A percentile compares a stretch with the other conserved stretches of the same genome.
phyloP scores from a whole-genome alignment of 306 rosid genomes.

The Canavalia gladiata region DNA sequence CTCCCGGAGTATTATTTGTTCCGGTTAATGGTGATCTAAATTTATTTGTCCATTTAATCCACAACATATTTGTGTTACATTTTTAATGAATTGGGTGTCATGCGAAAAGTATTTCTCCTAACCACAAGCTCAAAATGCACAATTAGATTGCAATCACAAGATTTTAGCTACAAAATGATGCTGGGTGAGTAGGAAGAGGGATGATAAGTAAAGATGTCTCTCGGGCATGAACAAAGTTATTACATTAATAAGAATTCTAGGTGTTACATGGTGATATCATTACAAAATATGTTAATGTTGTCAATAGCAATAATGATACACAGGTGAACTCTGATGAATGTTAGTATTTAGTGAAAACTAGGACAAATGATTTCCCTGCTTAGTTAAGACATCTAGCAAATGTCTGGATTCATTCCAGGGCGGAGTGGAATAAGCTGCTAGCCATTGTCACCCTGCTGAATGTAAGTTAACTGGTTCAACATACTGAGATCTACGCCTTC shows the following conservation, averaged over 20 bases:
- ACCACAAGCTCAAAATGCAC: not conserved
- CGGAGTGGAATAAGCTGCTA: slow-evolving; percentile 21
- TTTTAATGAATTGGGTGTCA: not conserved
- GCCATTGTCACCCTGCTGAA: slow-evolving; percentile 56
- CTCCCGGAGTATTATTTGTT: not conserved
- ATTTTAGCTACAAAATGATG: not conserved
- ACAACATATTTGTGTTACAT: not conserved
- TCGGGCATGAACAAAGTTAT: slow-evolving; percentile 5
- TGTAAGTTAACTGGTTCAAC: slow-evolving; percentile 65
- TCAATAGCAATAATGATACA: slow-evolving; percentile 43
- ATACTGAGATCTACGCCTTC: slow-evolving; percentile 70
- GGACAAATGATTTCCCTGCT: slow-evolving; percentile 14
- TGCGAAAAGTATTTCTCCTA: not conserved
- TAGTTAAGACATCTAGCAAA: slow-evolving; percentile 51
- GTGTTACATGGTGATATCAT: slow-evolving; percentile 50
- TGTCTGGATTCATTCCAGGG: slow-evolving; percentile 35
- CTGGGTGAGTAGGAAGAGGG: no score
- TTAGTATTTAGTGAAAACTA: slow-evolving; percentile 48
- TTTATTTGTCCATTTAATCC: not conserved
- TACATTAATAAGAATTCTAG: slow-evolving; percentile 43
- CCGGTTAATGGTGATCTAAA: not conserved
- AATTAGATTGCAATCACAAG: not conserved
- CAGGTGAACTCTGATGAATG: slow-evolving; percentile 33
- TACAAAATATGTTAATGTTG: slow-evolving; percentile 47
- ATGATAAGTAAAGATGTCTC: not conserved